Evolutionary conservation across 768 basidiomycete species (phyloP).

Genomic region (Pisolithus orientalis): DNA sequence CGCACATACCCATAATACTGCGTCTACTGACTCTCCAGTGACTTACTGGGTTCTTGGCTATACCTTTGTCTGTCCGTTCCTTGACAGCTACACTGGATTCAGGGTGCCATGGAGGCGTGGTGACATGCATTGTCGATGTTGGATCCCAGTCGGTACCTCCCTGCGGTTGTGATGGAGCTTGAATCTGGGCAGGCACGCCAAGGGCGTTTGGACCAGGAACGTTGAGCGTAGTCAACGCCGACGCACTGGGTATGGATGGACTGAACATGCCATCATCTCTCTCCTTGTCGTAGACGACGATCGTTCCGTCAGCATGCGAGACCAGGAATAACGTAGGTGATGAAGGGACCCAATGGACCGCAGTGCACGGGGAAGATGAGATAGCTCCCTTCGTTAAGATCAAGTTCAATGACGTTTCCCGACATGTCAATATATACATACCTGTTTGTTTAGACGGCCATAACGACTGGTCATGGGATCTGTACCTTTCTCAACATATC

Average conservation of each 20-base stretch:
- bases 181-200: conserved; percentile 24
- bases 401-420: conserved; percentile 7
- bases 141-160: conserved; percentile 65
- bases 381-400: conserved; percentile 55
- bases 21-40: conserved; percentile 80
- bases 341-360: conserved; percentile 83
- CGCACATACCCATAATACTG: conserved; percentile 59
- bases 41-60: conserved; percentile 80
- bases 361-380: conserved; percentile 75
- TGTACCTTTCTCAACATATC: conserved; percentile 22
- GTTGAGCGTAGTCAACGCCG: conserved; percentile 22
- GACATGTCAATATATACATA: conserved; percentile 20
- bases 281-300: conserved; percentile 87
- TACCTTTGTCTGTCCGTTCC: conserved; percentile 54
- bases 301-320: conserved; percentile 84
- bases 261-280: conserved; percentile 79
- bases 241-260: conserved; percentile 45
- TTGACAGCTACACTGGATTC: conserved; percentile 30
- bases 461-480: conserved; percentile 80
- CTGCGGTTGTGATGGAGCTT: conserved; percentile 16
- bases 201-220: conserved; percentile 5
- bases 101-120: conserved; percentile 84
- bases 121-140: conserved; percentile 66
- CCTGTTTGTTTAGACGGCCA: conserved; percentile 84
- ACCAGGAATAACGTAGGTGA: conserved; percentile 79